Percentiles rank a stretch among this genome's conserved stretches.
Evolutionary conservation across 2,329 filamentous ascomycete species (phyloP).

Genomic region (Epichloe aotearoae): DNA sequence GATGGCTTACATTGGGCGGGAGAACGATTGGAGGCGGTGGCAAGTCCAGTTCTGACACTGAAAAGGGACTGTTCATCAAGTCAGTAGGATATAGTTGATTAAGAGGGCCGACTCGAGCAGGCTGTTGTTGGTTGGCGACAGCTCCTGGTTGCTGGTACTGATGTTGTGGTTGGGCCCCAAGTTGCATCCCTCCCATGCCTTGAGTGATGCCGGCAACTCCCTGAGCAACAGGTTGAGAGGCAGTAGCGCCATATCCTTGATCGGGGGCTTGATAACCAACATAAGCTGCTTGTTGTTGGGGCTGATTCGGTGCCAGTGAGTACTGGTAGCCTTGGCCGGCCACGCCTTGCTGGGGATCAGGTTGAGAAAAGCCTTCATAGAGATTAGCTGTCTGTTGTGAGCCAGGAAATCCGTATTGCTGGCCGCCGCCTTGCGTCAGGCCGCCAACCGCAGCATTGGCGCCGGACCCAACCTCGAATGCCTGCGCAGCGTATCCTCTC

Average conservation of each 20-base stretch:
- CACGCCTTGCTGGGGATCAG: constrained; percentile 26
- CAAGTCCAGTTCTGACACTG: constrained; percentile 81
- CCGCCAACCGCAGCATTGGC: constrained; percentile 57
- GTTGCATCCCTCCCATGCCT: constrained; percentile 73
- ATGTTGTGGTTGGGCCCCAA: constrained; percentile 41
- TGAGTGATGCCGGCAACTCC: constrained; percentile 64
- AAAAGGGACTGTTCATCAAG: constrained; percentile 83
- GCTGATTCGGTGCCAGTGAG: constrained; percentile 30
- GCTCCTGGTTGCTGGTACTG: constrained; percentile 33
- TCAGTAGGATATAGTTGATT: constrained; percentile 92
- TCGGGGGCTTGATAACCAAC: constrained; percentile 34
- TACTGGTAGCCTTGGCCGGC: constrained; percentile 28
- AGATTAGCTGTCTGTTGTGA: constrained; percentile 26
- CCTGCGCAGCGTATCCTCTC: constrained; percentile 84
- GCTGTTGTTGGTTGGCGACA: constrained; percentile 22
- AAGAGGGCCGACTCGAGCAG: constrained; percentile 37
- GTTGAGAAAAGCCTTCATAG: constrained; percentile 49
- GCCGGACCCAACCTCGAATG: constrained; percentile 82
- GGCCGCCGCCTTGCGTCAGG: constrained; percentile 24
- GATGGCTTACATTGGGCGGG: constrained; percentile 68
- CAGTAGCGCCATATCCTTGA: constrained; percentile 43
- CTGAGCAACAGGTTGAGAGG: constrained; percentile 19
- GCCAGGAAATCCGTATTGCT: constrained; percentile 33
- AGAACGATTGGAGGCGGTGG: constrained; percentile 84
- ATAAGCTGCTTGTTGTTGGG: constrained; percentile 28